Percentiles rank a stretch among this genome's conserved stretches.
Evolutionary conservation across 108 stramenopile genomes (phyloP).

Genomic region (Pseudonitzschia pungens): DNA sequence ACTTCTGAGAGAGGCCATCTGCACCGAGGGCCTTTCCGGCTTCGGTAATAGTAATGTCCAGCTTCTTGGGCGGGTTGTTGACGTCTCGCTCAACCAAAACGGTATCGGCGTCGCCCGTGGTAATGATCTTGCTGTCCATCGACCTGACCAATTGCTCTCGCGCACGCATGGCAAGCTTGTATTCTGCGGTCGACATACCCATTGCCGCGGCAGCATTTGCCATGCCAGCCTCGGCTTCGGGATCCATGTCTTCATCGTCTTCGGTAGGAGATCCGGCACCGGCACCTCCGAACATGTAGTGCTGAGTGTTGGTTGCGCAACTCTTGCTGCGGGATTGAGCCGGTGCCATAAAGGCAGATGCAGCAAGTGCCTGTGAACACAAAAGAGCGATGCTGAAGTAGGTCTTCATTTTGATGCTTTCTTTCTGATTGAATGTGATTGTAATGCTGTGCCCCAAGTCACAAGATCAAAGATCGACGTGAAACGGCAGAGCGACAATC

Average conservation of each 20-base stretch:
- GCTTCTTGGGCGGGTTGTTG: slow-evolving; percentile 68
- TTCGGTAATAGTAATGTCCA: slow-evolving; percentile 74
- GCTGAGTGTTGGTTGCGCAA: not conserved
- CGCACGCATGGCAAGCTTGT: slow-evolving; percentile 75
- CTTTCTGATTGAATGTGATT: not conserved
- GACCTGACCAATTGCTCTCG: slow-evolving; percentile 48
- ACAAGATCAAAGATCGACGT: not conserved
- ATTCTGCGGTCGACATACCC: slow-evolving; percentile 84
- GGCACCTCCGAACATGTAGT: slow-evolving; percentile 75
- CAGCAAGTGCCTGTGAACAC: slow-evolving; percentile 16
- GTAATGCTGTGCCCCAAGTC: not conserved
- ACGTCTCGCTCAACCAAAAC: slow-evolving; percentile 69
- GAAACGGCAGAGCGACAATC: not conserved
- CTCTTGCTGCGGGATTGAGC: not conserved
- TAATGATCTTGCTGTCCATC: slow-evolving; percentile 53
- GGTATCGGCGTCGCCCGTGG: slow-evolving; percentile 51
- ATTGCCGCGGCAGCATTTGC: slow-evolving; percentile 76
- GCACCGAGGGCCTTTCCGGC: slow-evolving; percentile 72
- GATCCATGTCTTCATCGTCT: slow-evolving; percentile 52
- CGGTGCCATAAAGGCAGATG: not conserved
- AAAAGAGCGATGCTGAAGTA: slow-evolving; percentile 15
- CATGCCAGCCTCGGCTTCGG: slow-evolving; percentile 62
- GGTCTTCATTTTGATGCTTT: slow-evolving; percentile 27
- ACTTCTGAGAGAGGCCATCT: slow-evolving; percentile 53
- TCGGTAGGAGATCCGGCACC: slow-evolving; percentile 59